Conservation (phyloP, 805 yeast species). For the Saccharomycopsis oosterbeekiorum region DNA sequence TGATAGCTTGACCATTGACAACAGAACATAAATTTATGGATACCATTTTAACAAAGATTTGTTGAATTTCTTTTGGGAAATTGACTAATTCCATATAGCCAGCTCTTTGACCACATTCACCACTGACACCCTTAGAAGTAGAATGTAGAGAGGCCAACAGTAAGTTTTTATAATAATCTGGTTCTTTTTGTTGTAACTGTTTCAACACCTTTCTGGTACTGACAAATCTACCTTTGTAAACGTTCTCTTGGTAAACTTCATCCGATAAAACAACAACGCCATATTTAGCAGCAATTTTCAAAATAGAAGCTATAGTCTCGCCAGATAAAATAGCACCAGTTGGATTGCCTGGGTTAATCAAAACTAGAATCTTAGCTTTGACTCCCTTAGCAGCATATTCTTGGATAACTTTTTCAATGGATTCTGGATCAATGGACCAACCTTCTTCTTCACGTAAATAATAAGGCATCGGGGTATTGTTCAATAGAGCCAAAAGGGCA, state of each 20-base stretch:
- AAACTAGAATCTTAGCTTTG: slow-evolving; percentile 69
- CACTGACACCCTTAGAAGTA: slow-evolving; percentile 95
- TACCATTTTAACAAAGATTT: slow-evolving; percentile 72
- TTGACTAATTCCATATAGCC: slow-evolving; percentile 95
- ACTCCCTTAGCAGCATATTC: slow-evolving; percentile 35
- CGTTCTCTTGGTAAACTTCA: slow-evolving; percentile 94
- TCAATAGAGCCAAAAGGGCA: slow-evolving; percentile 81
- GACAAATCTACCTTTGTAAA: slow-evolving; percentile 70
- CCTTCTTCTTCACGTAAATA: slow-evolving; percentile 67
- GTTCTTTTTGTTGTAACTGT: slow-evolving; percentile 43
- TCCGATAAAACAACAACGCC: slow-evolving; percentile 89
- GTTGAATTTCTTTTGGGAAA: slow-evolving; percentile 58
- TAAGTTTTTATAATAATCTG: slow-evolving; percentile 51
- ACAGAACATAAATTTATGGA: slow-evolving; percentile 90
- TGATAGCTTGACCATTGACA: slow-evolving; percentile 87
- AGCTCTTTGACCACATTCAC: slow-evolving; percentile 99
- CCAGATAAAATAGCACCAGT: slow-evolving; percentile 76
- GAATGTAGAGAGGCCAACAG: slow-evolving; percentile 92
- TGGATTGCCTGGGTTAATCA: slow-evolving; percentile 98
- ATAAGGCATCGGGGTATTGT: slow-evolving; percentile 79
- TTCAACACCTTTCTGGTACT: slow-evolving; percentile 77
- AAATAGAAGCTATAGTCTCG: slow-evolving; percentile 58
- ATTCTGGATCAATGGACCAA: slow-evolving; percentile 76
- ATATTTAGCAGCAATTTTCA: slow-evolving; percentile 73
- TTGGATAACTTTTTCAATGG: slow-evolving; percentile 40